Percentiles rank a stretch among this genome's conserved stretches.
Conservation (phyloP, 164 flowering plant species). For the Sextonia rubra region DNA sequence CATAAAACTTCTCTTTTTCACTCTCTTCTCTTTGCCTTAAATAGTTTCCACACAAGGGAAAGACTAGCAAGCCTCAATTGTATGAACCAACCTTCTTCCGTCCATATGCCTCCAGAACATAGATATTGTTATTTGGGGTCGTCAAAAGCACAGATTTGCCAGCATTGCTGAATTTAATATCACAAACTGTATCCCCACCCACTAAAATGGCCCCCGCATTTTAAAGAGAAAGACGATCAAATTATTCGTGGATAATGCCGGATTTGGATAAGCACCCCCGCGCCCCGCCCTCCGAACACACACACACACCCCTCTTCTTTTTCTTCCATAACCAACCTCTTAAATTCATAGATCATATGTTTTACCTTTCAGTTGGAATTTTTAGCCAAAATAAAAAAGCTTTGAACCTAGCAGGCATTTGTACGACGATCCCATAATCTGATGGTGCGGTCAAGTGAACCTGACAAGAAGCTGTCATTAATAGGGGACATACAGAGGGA, state of each 20-base stretch:
- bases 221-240: slow-evolving; percentile 4
- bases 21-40: not conserved
- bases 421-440: slow-evolving; percentile 99
- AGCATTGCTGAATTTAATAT: slow-evolving; percentile 96
- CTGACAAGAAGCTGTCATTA: slow-evolving; percentile 99
- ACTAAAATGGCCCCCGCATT: slow-evolving; percentile 91
- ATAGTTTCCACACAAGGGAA: not conserved
- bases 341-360: too few relatives aligned
- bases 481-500: slow-evolving; percentile 98
- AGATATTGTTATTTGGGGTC: slow-evolving; percentile 75
- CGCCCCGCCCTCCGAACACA: too few relatives aligned
- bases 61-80: not conserved
- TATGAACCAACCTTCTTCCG: slow-evolving; percentile 78
- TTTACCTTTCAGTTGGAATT: not conserved
- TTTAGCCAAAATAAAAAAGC: not conserved
- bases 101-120: slow-evolving; percentile 91
- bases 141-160: slow-evolving; percentile 97
- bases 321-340: too few relatives aligned
- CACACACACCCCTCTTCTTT: too few relatives aligned
- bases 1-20: not conserved
- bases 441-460: slow-evolving; percentile 89
- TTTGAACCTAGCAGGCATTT: slow-evolving; percentile 93
- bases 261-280: not conserved
- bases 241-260: not conserved
- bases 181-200: slow-evolving; percentile 94